Conservation (phyloP, 1,284 basidiomycete genomes). For the Apiotrichum brassicae region DNA sequence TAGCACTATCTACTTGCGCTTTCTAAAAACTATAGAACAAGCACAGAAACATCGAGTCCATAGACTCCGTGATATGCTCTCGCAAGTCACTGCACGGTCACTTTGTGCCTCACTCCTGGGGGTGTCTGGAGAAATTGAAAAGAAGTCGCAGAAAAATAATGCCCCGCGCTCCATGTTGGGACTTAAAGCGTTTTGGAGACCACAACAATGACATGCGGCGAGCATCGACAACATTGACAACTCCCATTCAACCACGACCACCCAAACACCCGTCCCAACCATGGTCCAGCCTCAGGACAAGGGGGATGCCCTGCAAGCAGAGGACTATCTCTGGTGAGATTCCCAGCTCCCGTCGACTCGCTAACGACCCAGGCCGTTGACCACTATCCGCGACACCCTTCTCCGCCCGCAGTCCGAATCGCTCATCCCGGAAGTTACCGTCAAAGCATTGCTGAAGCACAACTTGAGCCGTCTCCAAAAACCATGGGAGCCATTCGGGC, state of each 20-base stretch:
- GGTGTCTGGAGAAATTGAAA: background rate
- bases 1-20: too few relatives aligned
- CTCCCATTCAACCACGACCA: background rate
- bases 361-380: conserved; percentile 39
- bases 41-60: too few relatives aligned
- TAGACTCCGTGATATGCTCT: too few relatives aligned
- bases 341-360: too few relatives aligned
- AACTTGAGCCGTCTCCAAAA: conserved; percentile 24
- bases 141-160: background rate
- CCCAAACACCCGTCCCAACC: background rate
- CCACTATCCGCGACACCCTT: conserved; percentile 34
- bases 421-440: conserved; percentile 21
- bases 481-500: conserved; percentile 29
- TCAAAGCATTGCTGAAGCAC: conserved; percentile 22
- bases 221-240: too few relatives aligned
- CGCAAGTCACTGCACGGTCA: too few relatives aligned
- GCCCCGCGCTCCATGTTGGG: background rate
- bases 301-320: conserved; percentile 6
- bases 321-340: conserved; percentile 21
- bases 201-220: background rate
- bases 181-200: background rate
- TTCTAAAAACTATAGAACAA: too few relatives aligned
- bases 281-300: conserved; percentile 7
- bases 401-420: conserved; percentile 21
- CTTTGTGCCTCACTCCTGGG: too few relatives aligned